Conservation (phyloP, 345 rosid genomes). For the Rhizophora apiculata region DNA sequence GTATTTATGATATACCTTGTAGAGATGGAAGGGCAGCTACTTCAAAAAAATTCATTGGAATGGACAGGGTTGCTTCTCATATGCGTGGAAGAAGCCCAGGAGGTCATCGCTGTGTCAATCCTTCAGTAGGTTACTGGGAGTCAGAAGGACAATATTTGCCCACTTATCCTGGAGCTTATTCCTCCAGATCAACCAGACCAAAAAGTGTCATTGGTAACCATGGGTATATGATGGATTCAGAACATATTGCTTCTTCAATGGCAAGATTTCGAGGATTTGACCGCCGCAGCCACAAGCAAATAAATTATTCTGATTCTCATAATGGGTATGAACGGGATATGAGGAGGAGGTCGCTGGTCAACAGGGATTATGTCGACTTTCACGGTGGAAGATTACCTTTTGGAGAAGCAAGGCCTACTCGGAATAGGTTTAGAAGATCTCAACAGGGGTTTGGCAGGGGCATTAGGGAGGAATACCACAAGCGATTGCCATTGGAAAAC, state of each 20-base stretch:
- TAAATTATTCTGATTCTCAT: slow-evolving; percentile 27
- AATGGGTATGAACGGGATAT: slow-evolving; percentile 21
- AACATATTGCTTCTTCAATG: slow-evolving; percentile 20
- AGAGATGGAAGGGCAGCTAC: slow-evolving; percentile 25
- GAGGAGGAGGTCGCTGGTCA: slow-evolving; percentile 28
- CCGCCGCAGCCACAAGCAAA: slow-evolving; percentile 32
- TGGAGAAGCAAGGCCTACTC: slow-evolving; percentile 37
- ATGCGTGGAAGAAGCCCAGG: slow-evolving; percentile 36
- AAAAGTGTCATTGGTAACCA: slow-evolving; percentile 27
- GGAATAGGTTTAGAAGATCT: slow-evolving; percentile 40
- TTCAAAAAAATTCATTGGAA: slow-evolving; percentile 28
- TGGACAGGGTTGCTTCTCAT: slow-evolving; percentile 36
- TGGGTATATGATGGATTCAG: slow-evolving; percentile 27
- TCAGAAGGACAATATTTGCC: slow-evolving; percentile 36
- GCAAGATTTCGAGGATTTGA: slow-evolving; percentile 28
- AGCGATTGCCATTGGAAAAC: slow-evolving; percentile 24
- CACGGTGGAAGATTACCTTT: slow-evolving; percentile 16
- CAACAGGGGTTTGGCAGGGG: slow-evolving; percentile 24
- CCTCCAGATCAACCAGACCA: slow-evolving; percentile 33
- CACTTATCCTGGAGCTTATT: slow-evolving; percentile 23
- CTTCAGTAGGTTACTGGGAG: slow-evolving; percentile 28
- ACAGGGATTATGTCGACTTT: slow-evolving; percentile 26
- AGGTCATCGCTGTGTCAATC: slow-evolving; percentile 28
- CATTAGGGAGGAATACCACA: slow-evolving; percentile 31
- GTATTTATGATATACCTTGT: slow-evolving; percentile 18